Evolutionary conservation across 371 early-diverging fungal species (phyloP).

Genomic region (Mortierella sp.): DNA sequence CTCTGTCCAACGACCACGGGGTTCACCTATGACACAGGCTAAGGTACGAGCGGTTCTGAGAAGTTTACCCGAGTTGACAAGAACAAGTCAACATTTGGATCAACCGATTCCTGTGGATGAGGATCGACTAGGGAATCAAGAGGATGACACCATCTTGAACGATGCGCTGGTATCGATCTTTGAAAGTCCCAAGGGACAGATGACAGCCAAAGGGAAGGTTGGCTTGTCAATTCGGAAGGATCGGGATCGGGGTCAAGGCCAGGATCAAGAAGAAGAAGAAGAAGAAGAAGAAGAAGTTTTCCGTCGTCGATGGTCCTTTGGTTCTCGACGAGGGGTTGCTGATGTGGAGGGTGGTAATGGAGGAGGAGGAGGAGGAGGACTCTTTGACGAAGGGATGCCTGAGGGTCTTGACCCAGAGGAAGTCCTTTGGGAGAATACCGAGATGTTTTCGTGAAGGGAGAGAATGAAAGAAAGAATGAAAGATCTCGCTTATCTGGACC

Average conservation of each 20-base stretch:
- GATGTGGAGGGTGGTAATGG: no score
- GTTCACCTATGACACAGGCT: no score
- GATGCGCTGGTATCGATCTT: constrained; percentile 33
- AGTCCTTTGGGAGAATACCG: constrained; percentile 36
- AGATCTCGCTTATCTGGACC: no score
- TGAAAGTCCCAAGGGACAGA: not conserved
- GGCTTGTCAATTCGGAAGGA: not conserved
- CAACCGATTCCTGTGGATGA: constrained; percentile 13
- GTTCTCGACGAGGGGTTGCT: no score
- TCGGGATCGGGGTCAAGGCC: not conserved
- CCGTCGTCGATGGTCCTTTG: no score
- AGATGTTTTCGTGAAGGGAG: constrained; percentile 19
- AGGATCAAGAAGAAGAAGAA: not conserved
- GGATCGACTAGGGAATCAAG: not conserved
- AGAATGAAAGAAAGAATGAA: no score
- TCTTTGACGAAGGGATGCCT: constrained; percentile 47
- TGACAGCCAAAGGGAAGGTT: no score
- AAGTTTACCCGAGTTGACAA: no score
- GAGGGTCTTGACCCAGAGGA: constrained; percentile 39
- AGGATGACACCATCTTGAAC: constrained; percentile 34
- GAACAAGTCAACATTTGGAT: constrained; percentile 8
- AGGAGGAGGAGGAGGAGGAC: constrained; percentile 9
- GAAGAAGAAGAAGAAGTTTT: not conserved
- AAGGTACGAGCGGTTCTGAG: no score
- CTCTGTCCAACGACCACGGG: no score